These are phyloP conservation scores for Hemerocallis citrina DNA, from an alignment of 106 monocot genomes.

Conservation along the genomic window DNA sequence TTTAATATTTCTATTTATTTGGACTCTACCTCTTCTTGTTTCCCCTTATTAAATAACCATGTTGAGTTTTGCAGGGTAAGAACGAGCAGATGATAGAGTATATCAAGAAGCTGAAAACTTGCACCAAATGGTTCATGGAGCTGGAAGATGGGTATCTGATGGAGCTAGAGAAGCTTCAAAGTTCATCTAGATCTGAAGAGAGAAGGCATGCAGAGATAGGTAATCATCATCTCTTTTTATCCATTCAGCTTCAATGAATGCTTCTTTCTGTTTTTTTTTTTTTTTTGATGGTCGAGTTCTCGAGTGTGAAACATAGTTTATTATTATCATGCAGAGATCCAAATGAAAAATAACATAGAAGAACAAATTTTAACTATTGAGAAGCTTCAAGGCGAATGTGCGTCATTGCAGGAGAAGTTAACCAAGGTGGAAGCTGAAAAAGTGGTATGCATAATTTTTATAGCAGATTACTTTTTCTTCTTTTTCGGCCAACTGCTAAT, in stretches of 20 bases:
- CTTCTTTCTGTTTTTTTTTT: neutral
- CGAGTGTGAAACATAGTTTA: neutral
- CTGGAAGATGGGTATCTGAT: slow-evolving; percentile 44
- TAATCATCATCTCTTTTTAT: slow-evolving; percentile 11
- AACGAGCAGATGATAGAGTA: slow-evolving; percentile 64
- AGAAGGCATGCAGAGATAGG: slow-evolving; percentile 38
- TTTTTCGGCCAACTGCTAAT: neutral
- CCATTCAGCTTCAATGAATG: neutral
- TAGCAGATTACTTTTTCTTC: neutral
- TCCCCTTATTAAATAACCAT: neutral
- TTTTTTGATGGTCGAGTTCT: neutral
- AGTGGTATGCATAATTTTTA: slow-evolving; percentile 14
- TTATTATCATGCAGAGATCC: slow-evolving; percentile 5
- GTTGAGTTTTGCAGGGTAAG: slow-evolving; percentile 38
- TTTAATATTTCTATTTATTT: no score
- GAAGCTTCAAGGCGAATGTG: slow-evolving; percentile 4
- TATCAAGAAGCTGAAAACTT: slow-evolving; percentile 70
- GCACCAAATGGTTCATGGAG: slow-evolving; percentile 61
- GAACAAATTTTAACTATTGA: slow-evolving; percentile 7
- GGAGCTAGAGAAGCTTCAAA: slow-evolving; percentile 41
- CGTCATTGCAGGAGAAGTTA: slow-evolving; percentile 9
- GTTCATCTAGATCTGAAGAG: slow-evolving; percentile 29
- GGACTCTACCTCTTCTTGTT: no score
- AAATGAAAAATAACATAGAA: slow-evolving; percentile 7
- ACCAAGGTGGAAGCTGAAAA: slow-evolving; percentile 13